phyloP scores from a whole-genome alignment of 257 asterid species.

The Prunella vulgaris region DNA sequence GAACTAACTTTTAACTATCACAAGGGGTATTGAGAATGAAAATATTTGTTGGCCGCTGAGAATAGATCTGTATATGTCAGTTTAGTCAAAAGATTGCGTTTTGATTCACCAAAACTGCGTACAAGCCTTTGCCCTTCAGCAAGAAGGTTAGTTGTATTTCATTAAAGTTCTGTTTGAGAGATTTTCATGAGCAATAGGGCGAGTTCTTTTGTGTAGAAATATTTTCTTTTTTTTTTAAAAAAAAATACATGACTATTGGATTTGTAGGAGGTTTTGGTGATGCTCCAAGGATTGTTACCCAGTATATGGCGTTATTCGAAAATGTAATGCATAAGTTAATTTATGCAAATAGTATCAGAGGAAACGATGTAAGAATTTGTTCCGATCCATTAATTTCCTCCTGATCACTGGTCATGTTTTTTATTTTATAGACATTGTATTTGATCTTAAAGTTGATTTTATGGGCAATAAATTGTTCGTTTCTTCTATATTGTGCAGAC shows the following conservation, averaged over 20 bases:
- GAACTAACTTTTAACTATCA: too few species aligned
- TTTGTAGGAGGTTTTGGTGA: slow-evolving; percentile 49
- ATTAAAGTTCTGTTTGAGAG: neutral
- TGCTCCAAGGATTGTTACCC: slow-evolving; percentile 43
- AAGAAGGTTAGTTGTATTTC: slow-evolving; percentile 39
- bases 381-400: neutral
- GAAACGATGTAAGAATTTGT: slow-evolving; percentile 46
- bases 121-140: slow-evolving; percentile 59
- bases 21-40: too few species aligned
- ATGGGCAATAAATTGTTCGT: neutral
- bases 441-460: slow-evolving; percentile 14
- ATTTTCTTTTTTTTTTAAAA: neutral
- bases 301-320: slow-evolving; percentile 68
- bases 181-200: neutral
- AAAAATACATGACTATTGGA: slow-evolving; percentile 3
- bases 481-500: slow-evolving; percentile 50
- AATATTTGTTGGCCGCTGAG: too few species aligned
- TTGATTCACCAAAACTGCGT: slow-evolving; percentile 82
- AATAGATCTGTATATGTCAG: too few species aligned
- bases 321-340: slow-evolving; percentile 63
- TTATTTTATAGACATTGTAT: neutral
- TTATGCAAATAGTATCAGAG: slow-evolving; percentile 58
- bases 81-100: too few species aligned
- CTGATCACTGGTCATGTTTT: neutral
- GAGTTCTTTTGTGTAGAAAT: neutral